Base-by-base conservation (phyloP, 2,329 filamentous ascomycete species). In the Talaromyces sp. region DNA sequence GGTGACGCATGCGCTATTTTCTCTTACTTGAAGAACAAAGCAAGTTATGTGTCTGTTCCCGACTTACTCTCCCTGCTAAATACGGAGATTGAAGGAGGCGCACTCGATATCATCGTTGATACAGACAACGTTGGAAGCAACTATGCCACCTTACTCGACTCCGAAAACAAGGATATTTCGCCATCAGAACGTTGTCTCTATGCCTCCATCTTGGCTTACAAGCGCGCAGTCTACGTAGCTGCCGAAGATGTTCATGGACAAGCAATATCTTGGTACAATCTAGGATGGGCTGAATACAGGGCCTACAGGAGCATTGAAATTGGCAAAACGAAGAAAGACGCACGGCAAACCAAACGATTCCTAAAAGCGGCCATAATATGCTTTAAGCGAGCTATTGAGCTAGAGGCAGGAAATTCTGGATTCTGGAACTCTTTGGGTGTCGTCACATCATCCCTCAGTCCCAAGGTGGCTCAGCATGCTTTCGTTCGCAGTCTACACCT, bases 391-490 rank as follows among this genome's bases (percentile, higher is more conserved):
- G 91, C 95, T 0, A 99, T 99, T 66, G 95, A 98, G 76, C 82
- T 97, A 1, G 96, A 99, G 75, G 90, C 93, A 6, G 91, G 92
- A 57, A 99, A 98, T 71, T 82, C 91, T 0, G 94, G 98, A 67
- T 98, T 98, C 74, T 99, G 95, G 95, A 98, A 98, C 71, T 89
- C 95, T 0, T 83, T 99, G 2, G 95, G 94, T 56, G 91, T 98
- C 3, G 92, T 91, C 30, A 97, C 95, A 2, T 93, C 91, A 65
- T 86, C 87, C 53, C 83, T 97, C 67, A 97, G 91, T 70, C 89
- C 93, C 0, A 87, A 89, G 61, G 91, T 99, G 1, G 88, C 95
- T 0, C 95, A 99, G 74, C 96, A 99, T 74, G 87, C 95, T 0
- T 94, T 99, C 68, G 89, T 96, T 12, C 85, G 96, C 67, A 96